Conservation (phyloP, 2,329 filamentous ascomycete genomes). For the Raffaelea arxii region DNA sequence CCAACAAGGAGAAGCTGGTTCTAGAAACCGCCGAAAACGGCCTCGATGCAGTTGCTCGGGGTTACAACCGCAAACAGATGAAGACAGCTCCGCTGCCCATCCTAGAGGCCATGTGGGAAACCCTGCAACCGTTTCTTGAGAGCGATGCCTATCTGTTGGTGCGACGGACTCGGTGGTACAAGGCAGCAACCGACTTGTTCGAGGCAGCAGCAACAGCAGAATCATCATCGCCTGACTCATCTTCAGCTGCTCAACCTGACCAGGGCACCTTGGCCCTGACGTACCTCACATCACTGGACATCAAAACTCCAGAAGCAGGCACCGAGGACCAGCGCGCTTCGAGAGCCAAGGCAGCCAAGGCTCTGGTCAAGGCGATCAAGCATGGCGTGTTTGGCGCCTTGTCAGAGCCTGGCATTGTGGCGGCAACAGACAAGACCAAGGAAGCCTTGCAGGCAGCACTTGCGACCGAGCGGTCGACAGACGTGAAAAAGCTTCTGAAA, state of each 20-base stretch:
- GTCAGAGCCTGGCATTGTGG: conserved; percentile 6
- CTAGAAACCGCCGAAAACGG: conserved; percentile 37
- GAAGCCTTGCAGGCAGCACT: conserved; percentile 34
- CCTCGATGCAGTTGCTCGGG: conserved; percentile 38
- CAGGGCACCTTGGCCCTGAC: conserved; percentile 19
- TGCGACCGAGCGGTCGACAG: conserved; percentile 20
- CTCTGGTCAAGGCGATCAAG: conserved; percentile 30
- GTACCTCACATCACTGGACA: conserved; percentile 38
- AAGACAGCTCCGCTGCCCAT: conserved; percentile 25
- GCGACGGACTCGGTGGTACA: conserved; percentile 43
- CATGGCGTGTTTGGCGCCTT: conserved; percentile 30
- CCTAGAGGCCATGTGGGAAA: conserved; percentile 28
- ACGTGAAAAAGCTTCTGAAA: conserved; percentile 21
- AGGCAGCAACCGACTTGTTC: conserved; percentile 36
- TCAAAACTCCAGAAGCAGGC: conserved; percentile 34
- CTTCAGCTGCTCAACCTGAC: no score
- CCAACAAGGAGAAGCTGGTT: conserved; percentile 27
- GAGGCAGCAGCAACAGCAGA: conserved; percentile 24
- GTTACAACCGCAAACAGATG: conserved; percentile 35
- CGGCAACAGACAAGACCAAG: conserved; percentile 28
- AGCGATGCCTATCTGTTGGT: conserved; percentile 29
- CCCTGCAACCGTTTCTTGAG: conserved; percentile 30
- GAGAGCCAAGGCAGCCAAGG: conserved; percentile 35
- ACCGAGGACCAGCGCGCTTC: conserved; percentile 41
- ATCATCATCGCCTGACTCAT: no score